These are phyloP conservation scores for Medicago lupulina DNA, from an alignment of 306 rosid genomes.

Conservation along the genomic window DNA sequence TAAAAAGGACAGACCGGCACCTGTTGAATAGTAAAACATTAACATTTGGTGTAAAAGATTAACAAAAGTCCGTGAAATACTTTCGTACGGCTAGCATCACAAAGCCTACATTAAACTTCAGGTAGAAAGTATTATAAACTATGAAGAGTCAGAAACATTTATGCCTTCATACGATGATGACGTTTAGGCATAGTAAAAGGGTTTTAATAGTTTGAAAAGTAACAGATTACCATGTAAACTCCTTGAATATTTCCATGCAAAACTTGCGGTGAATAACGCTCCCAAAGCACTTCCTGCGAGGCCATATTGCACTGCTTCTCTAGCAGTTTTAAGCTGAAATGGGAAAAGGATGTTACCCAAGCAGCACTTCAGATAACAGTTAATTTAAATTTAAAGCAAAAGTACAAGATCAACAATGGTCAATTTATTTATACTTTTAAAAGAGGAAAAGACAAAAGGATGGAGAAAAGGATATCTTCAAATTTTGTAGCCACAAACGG, in stretches of 20 bases:
- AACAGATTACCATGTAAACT: slow-evolving; percentile 74
- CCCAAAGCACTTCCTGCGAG: slow-evolving; percentile 76
- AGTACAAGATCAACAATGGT: slow-evolving; percentile 9
- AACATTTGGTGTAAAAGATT: slow-evolving; percentile 24
- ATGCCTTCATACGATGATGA: slow-evolving; percentile 3
- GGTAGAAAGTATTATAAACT: slow-evolving; percentile 10
- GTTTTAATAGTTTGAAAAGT: slow-evolving; percentile 16
- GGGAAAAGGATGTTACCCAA: slow-evolving; percentile 15
- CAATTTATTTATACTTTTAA: background rate
- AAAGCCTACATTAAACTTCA: slow-evolving; percentile 12
- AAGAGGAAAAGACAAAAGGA: slow-evolving; percentile 7
- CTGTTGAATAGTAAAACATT: slow-evolving; percentile 49
- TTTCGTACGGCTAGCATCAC: background rate
- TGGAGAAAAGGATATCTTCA: background rate
- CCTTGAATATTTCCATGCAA: slow-evolving; percentile 81
- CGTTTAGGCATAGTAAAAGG: slow-evolving; percentile 3
- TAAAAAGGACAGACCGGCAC: slow-evolving; percentile 73
- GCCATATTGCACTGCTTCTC: slow-evolving; percentile 67
- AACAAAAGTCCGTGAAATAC: slow-evolving; percentile 26
- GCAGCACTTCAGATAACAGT: slow-evolving; percentile 15
- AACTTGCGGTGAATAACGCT: slow-evolving; percentile 74
- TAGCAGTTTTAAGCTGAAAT: slow-evolving; percentile 76
- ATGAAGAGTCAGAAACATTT: background rate
- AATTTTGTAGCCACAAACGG: no score
- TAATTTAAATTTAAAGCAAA: slow-evolving; percentile 30